Base-by-base conservation (phyloP, 1,139 yeast species). In the Geotrichum reessii region DNA sequence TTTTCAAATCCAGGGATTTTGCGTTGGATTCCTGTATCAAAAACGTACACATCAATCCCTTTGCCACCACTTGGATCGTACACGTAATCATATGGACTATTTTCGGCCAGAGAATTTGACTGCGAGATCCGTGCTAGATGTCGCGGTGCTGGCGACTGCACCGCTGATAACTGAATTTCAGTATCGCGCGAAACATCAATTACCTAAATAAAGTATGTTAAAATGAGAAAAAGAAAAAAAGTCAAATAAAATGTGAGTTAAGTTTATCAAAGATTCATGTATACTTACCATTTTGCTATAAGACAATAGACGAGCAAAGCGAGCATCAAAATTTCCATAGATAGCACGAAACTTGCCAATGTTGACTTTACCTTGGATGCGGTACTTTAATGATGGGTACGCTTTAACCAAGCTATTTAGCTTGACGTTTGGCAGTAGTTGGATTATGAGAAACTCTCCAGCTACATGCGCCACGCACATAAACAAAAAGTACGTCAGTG, bases 1-100 rank as follows among this genome's bases (percentile, higher is more conserved):
- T 83, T 85, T 58, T 79, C 83, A 67, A 87, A 85, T 54, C 86
- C 87, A 0, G 82, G 81, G 64, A 83, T 84, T 0, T 74, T 76
- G 19, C 76, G 68, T 51, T 76, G 75, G 33, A 87, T 73, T 0
- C 95, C 95, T 1, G 95, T 85, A 69, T 90, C 97, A 54, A 90
- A 74, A 6, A 90, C 81, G 69, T 88, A 90, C 0, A 83, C 96
- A 63, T 78, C 80, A 0, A 87, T 87, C 17, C 79, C 82, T 8
- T 71, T 65, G 0, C 91, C 84, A 4, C 66, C 78, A 59, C 74
- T 71, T 27, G 71, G 72, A 14, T 76, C 76, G 17, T 68, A 71
- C 17, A 78, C 76, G 65, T 80, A 85, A 59, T 68, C 71, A 52
- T 63, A 63, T 0, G 71, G 69, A 53, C 69, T 67, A 17, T 58